Evolutionary conservation across 345 rosid species (phyloP).

Genomic region (Rhodamnia rubescens): DNA sequence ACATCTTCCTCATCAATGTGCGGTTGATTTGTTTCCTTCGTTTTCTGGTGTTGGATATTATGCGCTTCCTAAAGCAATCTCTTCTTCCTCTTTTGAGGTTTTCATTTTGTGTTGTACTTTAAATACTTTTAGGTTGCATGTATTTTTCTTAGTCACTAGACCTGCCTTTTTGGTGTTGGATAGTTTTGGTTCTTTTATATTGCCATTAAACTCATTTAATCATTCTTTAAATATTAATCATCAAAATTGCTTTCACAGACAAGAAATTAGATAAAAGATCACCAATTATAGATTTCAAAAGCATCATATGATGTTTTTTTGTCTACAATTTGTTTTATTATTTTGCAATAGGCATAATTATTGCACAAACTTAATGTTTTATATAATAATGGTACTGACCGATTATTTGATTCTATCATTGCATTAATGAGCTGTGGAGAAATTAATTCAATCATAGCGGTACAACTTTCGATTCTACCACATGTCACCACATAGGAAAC

Average conservation of each 20-base stretch:
- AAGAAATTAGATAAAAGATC: background rate
- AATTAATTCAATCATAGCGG: too few species aligned
- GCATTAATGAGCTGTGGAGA: too few species aligned
- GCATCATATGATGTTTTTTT: background rate
- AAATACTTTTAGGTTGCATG: too few species aligned
- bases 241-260: background rate
- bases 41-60: too few species aligned
- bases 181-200: background rate
- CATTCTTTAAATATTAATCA: background rate
- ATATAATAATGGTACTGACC: background rate
- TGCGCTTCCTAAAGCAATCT: too few species aligned
- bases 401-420: background rate
- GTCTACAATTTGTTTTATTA: background rate
- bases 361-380: background rate
- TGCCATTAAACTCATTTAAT: background rate
- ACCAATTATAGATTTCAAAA: background rate
- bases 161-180: background rate
- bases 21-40: too few species aligned
- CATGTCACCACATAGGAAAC: too few species aligned
- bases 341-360: background rate
- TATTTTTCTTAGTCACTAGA: too few species aligned
- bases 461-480: too few species aligned
- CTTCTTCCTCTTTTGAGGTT: too few species aligned
- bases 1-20: background rate
- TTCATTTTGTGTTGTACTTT: too few species aligned